Percentiles rank a stretch among this genome's conserved stretches.
Conservation (phyloP, 306 rosid species). For the Astragalus glycyphyllos region DNA sequence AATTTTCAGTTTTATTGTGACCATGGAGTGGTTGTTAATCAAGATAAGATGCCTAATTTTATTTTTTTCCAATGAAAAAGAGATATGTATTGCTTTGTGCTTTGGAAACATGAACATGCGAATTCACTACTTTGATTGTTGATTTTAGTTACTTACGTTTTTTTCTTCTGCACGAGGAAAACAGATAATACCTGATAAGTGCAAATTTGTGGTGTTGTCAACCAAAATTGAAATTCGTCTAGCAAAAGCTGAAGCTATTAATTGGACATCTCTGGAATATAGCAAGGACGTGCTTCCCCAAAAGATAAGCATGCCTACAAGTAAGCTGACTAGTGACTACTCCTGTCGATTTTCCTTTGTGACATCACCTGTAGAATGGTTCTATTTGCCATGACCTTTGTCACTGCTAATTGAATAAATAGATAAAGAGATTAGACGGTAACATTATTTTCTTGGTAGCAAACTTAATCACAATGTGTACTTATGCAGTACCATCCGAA, state of each 20-base stretch:
- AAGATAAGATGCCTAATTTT: background rate
- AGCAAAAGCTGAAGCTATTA: conserved; percentile 74
- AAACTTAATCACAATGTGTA: conserved; percentile 1
- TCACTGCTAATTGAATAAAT: conserved; percentile 17
- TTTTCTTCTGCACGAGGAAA: conserved; percentile 40
- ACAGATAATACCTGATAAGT: conserved; percentile 81
- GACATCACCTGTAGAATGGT: background rate
- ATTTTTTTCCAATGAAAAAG: background rate
- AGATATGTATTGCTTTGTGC: conserved; percentile 13
- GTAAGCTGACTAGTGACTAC: conserved; percentile 45
- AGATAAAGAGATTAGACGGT: no score
- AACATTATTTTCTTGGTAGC: conserved; percentile 30
- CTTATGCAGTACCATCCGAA: conserved; percentile 60
- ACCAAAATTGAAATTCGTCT: conserved; percentile 91
- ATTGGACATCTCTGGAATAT: conserved; percentile 81
- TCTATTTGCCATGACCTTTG: conserved; percentile 9
- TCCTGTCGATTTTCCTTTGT: conserved; percentile 12
- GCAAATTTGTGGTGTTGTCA: conserved; percentile 65
- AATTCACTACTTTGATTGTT: conserved; percentile 6
- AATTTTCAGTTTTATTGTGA: conserved; percentile 10
- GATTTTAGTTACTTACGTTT: conserved; percentile 28
- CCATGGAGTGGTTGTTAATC: background rate
- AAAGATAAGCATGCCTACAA: conserved; percentile 45
- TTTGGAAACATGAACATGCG: conserved; percentile 15
- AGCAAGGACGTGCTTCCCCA: conserved; percentile 58